Conservation (phyloP, 2,329 filamentous ascomycete species). For the Fusarium verticillioides region DNA sequence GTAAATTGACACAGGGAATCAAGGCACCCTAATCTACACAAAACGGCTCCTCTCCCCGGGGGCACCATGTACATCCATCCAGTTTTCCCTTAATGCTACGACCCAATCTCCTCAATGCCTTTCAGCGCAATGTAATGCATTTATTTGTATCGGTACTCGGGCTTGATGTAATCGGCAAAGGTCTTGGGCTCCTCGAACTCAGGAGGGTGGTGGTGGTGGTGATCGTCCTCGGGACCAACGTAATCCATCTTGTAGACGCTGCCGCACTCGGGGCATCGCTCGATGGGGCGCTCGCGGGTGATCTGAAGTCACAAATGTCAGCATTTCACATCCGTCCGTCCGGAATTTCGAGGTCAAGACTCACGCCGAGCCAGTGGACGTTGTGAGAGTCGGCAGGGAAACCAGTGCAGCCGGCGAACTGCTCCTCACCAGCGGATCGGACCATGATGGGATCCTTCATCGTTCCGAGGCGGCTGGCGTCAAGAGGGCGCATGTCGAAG, state of each 20-base stretch:
- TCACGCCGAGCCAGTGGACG: slow-evolving; percentile 89
- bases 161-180: slow-evolving; percentile 95
- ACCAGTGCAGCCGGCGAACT: slow-evolving; percentile 96
- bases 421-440: slow-evolving; percentile 92
- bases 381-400: slow-evolving; percentile 91
- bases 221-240: slow-evolving; percentile 82
- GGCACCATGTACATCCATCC: slow-evolving; percentile 38
- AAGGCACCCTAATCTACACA: slow-evolving; percentile 57
- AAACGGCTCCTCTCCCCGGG: slow-evolving; percentile 40
- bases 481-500: slow-evolving; percentile 98
- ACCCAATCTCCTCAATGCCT: slow-evolving; percentile 19
- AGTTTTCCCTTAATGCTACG: slow-evolving; percentile 43
- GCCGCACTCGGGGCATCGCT: slow-evolving; percentile 97
- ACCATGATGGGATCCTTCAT: slow-evolving; percentile 90
- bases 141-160: slow-evolving; percentile 84
- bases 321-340: slow-evolving; percentile 28
- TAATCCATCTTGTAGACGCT: slow-evolving; percentile 99
- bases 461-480: slow-evolving; percentile 91
- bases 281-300: slow-evolving; percentile 87
- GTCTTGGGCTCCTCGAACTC: slow-evolving; percentile 90
- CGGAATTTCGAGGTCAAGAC: slow-evolving; percentile 49
- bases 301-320: slow-evolving; percentile 63
- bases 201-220: slow-evolving; percentile 69
- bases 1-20: slow-evolving; percentile 51
- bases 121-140: slow-evolving; percentile 43